Conservation (phyloP, 345 rosid species). For the Syzygium grande region DNA sequence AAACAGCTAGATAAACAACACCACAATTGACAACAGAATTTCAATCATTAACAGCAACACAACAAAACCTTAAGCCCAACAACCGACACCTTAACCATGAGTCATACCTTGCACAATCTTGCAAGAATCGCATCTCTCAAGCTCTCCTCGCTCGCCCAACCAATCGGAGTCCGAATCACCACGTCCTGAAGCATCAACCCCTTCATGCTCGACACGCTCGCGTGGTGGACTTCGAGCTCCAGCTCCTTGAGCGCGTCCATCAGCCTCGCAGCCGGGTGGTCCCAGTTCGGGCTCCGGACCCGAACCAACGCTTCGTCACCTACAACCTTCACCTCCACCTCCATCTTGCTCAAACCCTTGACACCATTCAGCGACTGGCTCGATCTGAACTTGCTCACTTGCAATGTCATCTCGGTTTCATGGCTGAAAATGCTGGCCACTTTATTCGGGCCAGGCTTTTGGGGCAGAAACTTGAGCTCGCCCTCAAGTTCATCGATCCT, state of each 20-base stretch:
- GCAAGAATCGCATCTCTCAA: constrained; percentile 5
- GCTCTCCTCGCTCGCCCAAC: constrained; percentile 9
- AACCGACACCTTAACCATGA: neutral
- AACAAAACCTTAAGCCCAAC: neutral
- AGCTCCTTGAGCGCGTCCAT: constrained; percentile 37
- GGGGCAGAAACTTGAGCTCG: constrained; percentile 10
- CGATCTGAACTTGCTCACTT: neutral
- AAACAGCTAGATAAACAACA: neutral
- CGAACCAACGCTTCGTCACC: constrained; percentile 48
- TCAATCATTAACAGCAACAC: neutral
- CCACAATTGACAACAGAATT: neutral
- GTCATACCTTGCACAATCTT: neutral
- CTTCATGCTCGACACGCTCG: constrained; percentile 32
- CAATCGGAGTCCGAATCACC: constrained; percentile 27
- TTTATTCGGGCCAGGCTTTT: neutral
- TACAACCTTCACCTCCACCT: constrained; percentile 43
- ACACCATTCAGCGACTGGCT: neutral
- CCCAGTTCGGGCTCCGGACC: constrained; percentile 23
- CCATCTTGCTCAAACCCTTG: neutral
- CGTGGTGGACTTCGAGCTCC: constrained; percentile 36
- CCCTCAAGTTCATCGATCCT: constrained; percentile 41
- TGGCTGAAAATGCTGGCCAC: neutral
- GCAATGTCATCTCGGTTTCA: neutral
- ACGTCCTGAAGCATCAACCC: constrained; percentile 34
- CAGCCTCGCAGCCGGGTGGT: constrained; percentile 40